A percentile compares a stretch with the other conserved stretches of the same genome.
Evolutionary conservation across 768 basidiomycete genomes (phyloP).

Genomic region (Termitomyces sp.): DNA sequence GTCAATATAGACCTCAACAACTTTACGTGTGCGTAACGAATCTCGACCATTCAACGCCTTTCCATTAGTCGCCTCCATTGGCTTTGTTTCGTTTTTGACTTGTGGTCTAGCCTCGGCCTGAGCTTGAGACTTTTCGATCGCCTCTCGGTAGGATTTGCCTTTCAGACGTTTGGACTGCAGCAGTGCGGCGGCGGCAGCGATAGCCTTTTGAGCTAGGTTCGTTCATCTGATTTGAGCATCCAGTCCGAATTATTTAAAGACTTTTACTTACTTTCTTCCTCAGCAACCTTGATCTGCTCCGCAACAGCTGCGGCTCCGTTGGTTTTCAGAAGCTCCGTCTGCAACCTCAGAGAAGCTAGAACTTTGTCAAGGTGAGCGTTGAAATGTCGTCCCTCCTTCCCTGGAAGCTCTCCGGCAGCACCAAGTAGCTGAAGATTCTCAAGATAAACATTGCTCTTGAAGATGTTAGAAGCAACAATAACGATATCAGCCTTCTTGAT

Average conservation of each 20-base stretch:
- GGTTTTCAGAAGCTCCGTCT: conserved; percentile 63
- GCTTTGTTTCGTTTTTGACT: conserved; percentile 10
- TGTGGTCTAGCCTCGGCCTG: conserved; percentile 2
- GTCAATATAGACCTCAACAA: conserved; percentile 56
- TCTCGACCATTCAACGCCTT: conserved; percentile 4
- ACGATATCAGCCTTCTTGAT: conserved; percentile 82
- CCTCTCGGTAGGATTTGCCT: conserved; percentile 69
- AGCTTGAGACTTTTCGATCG: conserved; percentile 32
- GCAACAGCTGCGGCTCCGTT: conserved; percentile 60
- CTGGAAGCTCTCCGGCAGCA: conserved; percentile 62
- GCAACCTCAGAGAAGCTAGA: conserved; percentile 49
- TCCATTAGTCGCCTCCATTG: background rate
- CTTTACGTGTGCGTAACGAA: conserved; percentile 3
- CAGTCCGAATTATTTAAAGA: background rate
- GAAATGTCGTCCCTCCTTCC: conserved; percentile 85
- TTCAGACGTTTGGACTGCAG: conserved; percentile 62
- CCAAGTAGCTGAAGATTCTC: conserved; percentile 71
- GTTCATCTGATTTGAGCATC: conserved; percentile 1
- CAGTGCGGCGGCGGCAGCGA: conserved; percentile 33
- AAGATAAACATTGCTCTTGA: conserved; percentile 71
- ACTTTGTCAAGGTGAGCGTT: conserved; percentile 70
- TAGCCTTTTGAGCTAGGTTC: conserved; percentile 45
- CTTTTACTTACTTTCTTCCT: conserved; percentile 45
- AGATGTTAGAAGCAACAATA: conserved; percentile 81
- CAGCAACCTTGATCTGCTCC: conserved; percentile 57